Percentiles rank a stretch among this genome's conserved stretches.
Evolutionary conservation across 2,329 filamentous ascomycete genomes (phyloP).

Genomic region (Geoglossum cookeanum): DNA sequence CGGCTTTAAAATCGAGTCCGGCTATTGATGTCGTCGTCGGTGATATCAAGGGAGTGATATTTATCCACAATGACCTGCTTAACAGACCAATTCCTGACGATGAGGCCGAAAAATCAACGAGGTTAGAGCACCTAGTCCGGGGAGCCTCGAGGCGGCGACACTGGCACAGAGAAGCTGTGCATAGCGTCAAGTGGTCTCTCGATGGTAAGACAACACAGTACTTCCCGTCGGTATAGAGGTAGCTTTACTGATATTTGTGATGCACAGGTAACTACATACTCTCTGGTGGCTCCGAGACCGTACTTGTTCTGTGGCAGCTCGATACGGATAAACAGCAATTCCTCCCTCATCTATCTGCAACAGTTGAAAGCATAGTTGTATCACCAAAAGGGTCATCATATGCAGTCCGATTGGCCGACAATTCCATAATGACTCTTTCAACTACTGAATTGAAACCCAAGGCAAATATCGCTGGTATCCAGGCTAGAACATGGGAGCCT

Average conservation of each 20-base stretch:
- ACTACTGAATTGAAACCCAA: conserved; percentile 76
- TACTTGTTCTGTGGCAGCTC: conserved; percentile 82
- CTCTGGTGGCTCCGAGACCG: conserved; percentile 79
- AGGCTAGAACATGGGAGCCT: conserved; percentile 23
- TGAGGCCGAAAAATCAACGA: conserved; percentile 4
- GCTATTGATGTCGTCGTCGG: conserved; percentile 60
- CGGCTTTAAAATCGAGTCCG: conserved; percentile 11
- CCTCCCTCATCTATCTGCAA: conserved; percentile 75
- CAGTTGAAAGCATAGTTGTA: conserved; percentile 68
- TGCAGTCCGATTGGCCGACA: conserved; percentile 70
- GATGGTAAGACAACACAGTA: conserved; percentile 44
- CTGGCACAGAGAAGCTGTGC: conserved; percentile 78
- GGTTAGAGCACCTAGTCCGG: conserved; percentile 14
- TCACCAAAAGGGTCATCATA: conserved; percentile 68
- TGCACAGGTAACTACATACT: conserved; percentile 72
- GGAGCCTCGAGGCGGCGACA: conserved; percentile 50
- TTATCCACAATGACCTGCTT: conserved; percentile 63
- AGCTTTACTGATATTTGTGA: background rate
- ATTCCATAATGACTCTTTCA: conserved; percentile 77
- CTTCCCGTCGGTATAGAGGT: background rate
- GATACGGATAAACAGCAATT: conserved; percentile 68
- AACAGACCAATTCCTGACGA: conserved; percentile 24
- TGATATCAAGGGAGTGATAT: conserved; percentile 54
- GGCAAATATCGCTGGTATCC: conserved; percentile 67
- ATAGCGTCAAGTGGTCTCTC: conserved; percentile 72